Conservation (phyloP, 177 flowering plant species). For the Vitis hybrid region DNA sequence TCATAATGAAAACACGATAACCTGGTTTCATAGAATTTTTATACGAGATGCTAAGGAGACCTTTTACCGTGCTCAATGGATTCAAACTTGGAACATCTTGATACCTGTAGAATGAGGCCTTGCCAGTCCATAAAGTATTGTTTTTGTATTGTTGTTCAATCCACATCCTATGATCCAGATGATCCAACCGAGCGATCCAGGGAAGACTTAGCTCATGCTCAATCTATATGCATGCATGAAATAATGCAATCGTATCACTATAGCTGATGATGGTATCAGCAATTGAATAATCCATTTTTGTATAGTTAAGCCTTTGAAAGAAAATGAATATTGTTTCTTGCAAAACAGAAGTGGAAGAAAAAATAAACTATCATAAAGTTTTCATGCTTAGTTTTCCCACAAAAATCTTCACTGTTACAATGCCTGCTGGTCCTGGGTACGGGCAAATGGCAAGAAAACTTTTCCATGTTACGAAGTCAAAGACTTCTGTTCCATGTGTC, state of each 20-base stretch:
- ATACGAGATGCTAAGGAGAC: not conserved
- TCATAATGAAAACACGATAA: constrained; percentile 17
- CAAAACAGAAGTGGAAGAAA: not conserved
- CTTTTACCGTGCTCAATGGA: not conserved
- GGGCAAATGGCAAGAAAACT: too few relatives aligned
- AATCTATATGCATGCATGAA: constrained; percentile 4
- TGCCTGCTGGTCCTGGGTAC: too few relatives aligned
- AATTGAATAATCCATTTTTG: too few relatives aligned
- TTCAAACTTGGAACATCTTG: not conserved
- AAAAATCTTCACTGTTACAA: too few relatives aligned
- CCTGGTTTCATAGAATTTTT: constrained; percentile 14
- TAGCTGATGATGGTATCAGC: too few relatives aligned
- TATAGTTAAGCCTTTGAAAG: too few relatives aligned
- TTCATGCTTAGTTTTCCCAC: too few relatives aligned
- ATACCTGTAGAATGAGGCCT: constrained; percentile 12
- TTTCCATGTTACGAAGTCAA: too few relatives aligned
- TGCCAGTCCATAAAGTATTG: constrained; percentile 12
- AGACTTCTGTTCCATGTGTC: too few relatives aligned
- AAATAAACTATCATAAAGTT: not conserved
- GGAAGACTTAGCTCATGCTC: constrained; percentile 15
- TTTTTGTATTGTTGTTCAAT: constrained; percentile 12
- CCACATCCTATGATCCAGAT: constrained; percentile 20
- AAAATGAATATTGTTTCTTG: too few relatives aligned
- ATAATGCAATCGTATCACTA: too few relatives aligned
- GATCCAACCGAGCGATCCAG: constrained; percentile 22